These are phyloP conservation scores for Coprinellus micaceus DNA, from an alignment of 768 basidiomycete genomes.

Conservation along the genomic window DNA sequence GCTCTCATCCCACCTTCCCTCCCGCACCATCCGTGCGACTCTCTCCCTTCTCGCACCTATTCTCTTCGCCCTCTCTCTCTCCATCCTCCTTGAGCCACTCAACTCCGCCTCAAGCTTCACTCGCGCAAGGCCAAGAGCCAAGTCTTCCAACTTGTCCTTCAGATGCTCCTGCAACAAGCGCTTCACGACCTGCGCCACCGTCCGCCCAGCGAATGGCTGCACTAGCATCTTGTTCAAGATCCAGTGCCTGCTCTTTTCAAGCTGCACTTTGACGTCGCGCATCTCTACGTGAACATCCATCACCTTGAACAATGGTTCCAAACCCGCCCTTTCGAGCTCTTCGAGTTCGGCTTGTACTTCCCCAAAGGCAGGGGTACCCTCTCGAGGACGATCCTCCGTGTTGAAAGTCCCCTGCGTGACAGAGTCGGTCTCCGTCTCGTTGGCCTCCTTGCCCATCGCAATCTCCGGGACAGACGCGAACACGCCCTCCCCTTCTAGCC, in stretches of 20 bases:
- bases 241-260: conserved; percentile 37
- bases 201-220: conserved; percentile 32
- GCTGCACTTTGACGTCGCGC: conserved; percentile 26
- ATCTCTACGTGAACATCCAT: conserved; percentile 26
- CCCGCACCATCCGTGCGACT: background rate
- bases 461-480: conserved; percentile 9
- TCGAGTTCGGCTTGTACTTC: background rate
- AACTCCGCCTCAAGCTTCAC: conserved; percentile 20
- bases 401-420: conserved; percentile 9
- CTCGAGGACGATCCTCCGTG: background rate
- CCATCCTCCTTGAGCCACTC: conserved; percentile 12
- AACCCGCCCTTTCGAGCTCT: background rate
- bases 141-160: conserved; percentile 20
- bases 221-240: conserved; percentile 34
- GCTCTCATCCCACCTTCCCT: conserved; percentile 2
- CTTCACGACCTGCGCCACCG: conserved; percentile 25
- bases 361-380: background rate
- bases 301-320: conserved; percentile 28
- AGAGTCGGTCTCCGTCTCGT: conserved; percentile 6
- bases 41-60: background rate
- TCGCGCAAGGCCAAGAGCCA: conserved; percentile 26
- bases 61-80: conserved; percentile 6
- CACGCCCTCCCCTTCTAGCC: conserved; percentile 6
- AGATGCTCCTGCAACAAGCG: conserved; percentile 26
- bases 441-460: conserved; percentile 6